Conservation (phyloP, 257 asterid species). For the Plantago elongata region DNA sequence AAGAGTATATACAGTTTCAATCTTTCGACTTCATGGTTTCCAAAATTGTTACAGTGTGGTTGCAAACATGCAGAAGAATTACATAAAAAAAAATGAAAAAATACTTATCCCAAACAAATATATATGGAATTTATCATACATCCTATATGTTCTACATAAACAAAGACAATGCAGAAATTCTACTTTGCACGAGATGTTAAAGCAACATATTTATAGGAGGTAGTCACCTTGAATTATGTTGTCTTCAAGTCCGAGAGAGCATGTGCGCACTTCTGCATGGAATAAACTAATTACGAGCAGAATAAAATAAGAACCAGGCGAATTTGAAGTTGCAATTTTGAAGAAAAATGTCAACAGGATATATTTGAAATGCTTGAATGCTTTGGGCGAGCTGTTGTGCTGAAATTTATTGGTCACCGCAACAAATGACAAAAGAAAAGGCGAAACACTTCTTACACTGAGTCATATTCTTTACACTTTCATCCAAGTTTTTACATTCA, state of each 20-base stretch:
- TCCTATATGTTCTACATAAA: conserved; percentile 4
- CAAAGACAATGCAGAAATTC: not conserved
- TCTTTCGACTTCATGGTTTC: no score
- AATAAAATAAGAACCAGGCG: conserved; percentile 15
- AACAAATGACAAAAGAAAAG: not conserved
- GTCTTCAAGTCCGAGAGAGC: conserved; percentile 67
- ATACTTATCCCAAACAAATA: not conserved
- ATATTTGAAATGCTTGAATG: no score
- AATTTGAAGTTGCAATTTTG: conserved; percentile 8
- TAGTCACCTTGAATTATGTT: conserved; percentile 48
- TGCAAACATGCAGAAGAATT: not conserved
- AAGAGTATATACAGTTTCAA: no score
- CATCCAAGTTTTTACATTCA: conserved; percentile 49
- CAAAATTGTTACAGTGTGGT: no score
- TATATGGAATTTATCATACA: not conserved
- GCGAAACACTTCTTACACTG: conserved; percentile 50
- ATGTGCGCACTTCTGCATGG: conserved; percentile 69
- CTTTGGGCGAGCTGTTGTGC: no score
- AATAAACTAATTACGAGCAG: conserved; percentile 28
- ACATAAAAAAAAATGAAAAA: not conserved
- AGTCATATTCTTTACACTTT: conserved; percentile 40
- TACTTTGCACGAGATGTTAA: not conserved
- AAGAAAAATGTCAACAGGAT: not conserved
- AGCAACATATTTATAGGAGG: conserved; percentile 1
- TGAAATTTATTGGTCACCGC: not conserved